Base-by-base conservation (phyloP, 768 basidiomycete genomes). In the Leucocoprinus birnbaumii region DNA sequence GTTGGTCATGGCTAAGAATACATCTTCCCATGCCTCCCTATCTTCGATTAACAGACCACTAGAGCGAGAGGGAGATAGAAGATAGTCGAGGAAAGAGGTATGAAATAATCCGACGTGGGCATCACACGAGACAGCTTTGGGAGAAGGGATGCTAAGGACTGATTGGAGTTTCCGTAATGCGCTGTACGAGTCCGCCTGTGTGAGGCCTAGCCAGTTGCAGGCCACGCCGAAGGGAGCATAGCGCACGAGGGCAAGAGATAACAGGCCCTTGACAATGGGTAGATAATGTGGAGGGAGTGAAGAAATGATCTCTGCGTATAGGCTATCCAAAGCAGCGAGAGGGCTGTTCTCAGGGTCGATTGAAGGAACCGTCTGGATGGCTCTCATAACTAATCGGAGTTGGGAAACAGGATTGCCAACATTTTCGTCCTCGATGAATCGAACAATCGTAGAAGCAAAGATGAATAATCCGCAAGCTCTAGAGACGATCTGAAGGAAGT, bases 401-500 rank as follows among this genome's bases (percentile, higher is more conserved):
- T 31, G 31, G 11, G 31, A 31, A 31, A 31, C 31, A 31, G 31
- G 31, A 11, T 31, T 31, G 31, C 31, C 31, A 11, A 5, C 5
- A 31, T 31, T 31, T 11, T 31, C 31, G 31, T 31, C 31, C 31
- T 31, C 31, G 11, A 31, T 11, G 31, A 31, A 31, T 31, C 31
- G 31, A 11, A 31, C 11, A 11, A 31, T 11, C 11, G 61, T 63
- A 0, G 65, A 56, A 3, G 59, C 61, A 18, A 66, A 69, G 35
- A 69, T 61, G 43, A 67, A 67, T 43, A 60, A 59, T 6, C 65
- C 63, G 2, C 59, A 61, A 7, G 67, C 59, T 31, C 59, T 63
- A 3, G 58, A 10, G 0, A 59, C 59, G 2, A 68, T 54, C 1
- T 14, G n/a, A 6, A 58, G 41, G 2, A 66, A 44, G 10, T 53